phyloP scores from a whole-genome alignment of 257 asterid genomes.

The Paraleonurus japonicus region DNA sequence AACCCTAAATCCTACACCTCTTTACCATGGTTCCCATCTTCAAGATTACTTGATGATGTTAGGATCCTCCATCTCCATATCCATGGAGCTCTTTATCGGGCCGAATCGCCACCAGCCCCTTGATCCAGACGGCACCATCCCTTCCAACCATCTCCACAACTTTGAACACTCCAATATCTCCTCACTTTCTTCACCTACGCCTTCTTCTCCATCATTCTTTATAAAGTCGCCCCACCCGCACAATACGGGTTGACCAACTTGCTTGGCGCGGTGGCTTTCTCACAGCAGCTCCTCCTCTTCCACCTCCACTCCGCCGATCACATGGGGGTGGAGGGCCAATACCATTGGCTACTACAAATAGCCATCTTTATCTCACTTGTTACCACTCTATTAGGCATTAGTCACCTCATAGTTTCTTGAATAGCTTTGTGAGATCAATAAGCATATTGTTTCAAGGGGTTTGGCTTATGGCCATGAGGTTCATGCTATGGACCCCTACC shows the following conservation, averaged over 20 bases:
- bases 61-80: slow-evolving; percentile 49
- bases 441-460: slow-evolving; percentile 76
- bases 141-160: slow-evolving; percentile 77
- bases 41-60: slow-evolving; percentile 62
- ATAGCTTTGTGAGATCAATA: slow-evolving; percentile 62
- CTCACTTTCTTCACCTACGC: slow-evolving; percentile 63
- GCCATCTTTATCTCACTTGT: slow-evolving; percentile 47
- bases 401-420: slow-evolving; percentile 60
- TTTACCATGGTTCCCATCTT: slow-evolving; percentile 72
- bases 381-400: slow-evolving; percentile 58
- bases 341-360: slow-evolving; percentile 59
- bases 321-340: slow-evolving; percentile 94
- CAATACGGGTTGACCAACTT: slow-evolving; percentile 46
- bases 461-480: slow-evolving; percentile 83
- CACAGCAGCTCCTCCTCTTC: slow-evolving; percentile 72
- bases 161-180: slow-evolving; percentile 86
- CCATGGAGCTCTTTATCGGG: slow-evolving; percentile 89
- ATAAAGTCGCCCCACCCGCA: slow-evolving; percentile 51
- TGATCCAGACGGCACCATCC: slow-evolving; percentile 78
- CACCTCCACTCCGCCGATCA: slow-evolving; percentile 91
- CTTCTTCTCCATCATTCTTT: slow-evolving; percentile 53
- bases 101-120: slow-evolving; percentile 74
- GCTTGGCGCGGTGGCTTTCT: slow-evolving; percentile 62
- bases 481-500: slow-evolving; percentile 84
- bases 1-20: slow-evolving; percentile 65